A percentile compares a stretch with the other conserved stretches of the same genome.
These are phyloP conservation scores for Dactylonectria macrodidyma DNA, from an alignment of 2,329 filamentous ascomycete species.

Conservation along the genomic window DNA sequence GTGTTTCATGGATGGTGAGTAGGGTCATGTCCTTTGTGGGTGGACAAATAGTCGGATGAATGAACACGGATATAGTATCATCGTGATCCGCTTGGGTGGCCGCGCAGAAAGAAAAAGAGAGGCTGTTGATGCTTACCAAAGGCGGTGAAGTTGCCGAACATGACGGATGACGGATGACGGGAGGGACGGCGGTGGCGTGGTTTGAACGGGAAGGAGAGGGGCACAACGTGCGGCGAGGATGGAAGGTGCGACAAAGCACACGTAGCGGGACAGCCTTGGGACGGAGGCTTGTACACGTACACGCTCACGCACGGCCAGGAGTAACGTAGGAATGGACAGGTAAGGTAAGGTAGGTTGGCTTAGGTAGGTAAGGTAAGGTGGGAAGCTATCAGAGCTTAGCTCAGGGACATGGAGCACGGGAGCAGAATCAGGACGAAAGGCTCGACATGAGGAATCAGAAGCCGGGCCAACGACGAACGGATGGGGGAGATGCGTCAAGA, in stretches of 20 bases:
- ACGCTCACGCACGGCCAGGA: slow-evolving; percentile 16
- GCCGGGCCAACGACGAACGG: slow-evolving; percentile 28
- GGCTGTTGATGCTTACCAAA: slow-evolving; percentile 53
- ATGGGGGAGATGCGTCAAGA: slow-evolving; percentile 23
- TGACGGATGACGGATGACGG: slow-evolving; percentile 46
- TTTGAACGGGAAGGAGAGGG: slow-evolving; percentile 36
- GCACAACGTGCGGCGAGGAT: slow-evolving; percentile 30
- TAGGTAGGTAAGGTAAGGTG: slow-evolving; percentile 1
- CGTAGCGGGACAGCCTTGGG: slow-evolving; percentile 26
- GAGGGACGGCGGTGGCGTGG: slow-evolving; percentile 39
- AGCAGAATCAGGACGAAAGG: slow-evolving; percentile 8
- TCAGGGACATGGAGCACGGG: slow-evolving; percentile 20
- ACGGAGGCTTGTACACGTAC: slow-evolving; percentile 12
- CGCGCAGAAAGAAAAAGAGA: slow-evolving; percentile 28
- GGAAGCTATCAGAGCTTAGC: slow-evolving; percentile 17
- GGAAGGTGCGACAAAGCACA: slow-evolving; percentile 32
- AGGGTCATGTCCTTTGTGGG: background rate
- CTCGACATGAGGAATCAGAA: slow-evolving; percentile 16
- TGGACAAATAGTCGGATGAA: background rate
- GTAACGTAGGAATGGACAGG: background rate
- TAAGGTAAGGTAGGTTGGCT: background rate
- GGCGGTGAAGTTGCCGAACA: slow-evolving; percentile 61
- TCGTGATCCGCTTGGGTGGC: slow-evolving; percentile 3
- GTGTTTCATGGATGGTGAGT: background rate
- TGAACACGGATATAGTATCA: slow-evolving; percentile 4